A percentile compares a stretch with the other conserved stretches of the same genome.
These are phyloP conservation scores for Pugionium dolabratum DNA, from an alignment of 345 rosid genomes.

Conservation along the genomic window DNA sequence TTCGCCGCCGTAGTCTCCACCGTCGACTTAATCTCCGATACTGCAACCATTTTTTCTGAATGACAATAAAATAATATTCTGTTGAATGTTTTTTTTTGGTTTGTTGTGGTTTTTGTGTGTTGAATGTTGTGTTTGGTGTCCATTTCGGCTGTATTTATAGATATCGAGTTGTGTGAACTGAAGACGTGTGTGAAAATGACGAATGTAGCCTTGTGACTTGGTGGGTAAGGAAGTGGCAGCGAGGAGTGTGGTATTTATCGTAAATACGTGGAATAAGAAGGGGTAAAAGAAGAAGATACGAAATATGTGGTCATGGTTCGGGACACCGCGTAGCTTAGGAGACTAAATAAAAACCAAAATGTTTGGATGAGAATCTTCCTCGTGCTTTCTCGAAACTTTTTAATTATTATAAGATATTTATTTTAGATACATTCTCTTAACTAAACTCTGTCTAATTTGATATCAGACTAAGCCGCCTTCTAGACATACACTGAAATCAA, in stretches of 20 bases:
- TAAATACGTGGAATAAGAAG: constrained; percentile 19
- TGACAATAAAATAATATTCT: background rate
- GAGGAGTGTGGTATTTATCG: constrained; percentile 25
- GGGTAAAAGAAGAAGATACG: background rate
- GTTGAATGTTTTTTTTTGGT: constrained; percentile 30
- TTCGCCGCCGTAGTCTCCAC: constrained; percentile 40
- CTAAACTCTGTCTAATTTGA: too few species aligned
- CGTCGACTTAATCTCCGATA: constrained; percentile 35
- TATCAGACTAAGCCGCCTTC: too few species aligned
- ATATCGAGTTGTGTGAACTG: background rate
- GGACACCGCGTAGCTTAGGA: constrained; percentile 37
- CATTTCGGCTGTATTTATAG: constrained; percentile 24
- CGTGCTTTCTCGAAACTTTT: constrained; percentile 10
- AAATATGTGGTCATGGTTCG: constrained; percentile 39
- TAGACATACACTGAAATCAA: too few species aligned
- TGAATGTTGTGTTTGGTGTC: too few species aligned
- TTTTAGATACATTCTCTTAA: too few species aligned
- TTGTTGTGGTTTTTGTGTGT: constrained; percentile 4
- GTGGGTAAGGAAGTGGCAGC: constrained; percentile 45
- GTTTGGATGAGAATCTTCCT: constrained; percentile 39
- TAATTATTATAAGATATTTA: too few species aligned
- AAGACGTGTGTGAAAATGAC: constrained; percentile 30
- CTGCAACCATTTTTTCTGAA: constrained; percentile 25
- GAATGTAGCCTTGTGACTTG: constrained; percentile 36
- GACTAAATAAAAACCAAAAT: constrained; percentile 11